These are phyloP conservation scores for Psophocarpus tetragonolobus DNA, from an alignment of 306 rosid genomes.

Conservation along the genomic window DNA sequence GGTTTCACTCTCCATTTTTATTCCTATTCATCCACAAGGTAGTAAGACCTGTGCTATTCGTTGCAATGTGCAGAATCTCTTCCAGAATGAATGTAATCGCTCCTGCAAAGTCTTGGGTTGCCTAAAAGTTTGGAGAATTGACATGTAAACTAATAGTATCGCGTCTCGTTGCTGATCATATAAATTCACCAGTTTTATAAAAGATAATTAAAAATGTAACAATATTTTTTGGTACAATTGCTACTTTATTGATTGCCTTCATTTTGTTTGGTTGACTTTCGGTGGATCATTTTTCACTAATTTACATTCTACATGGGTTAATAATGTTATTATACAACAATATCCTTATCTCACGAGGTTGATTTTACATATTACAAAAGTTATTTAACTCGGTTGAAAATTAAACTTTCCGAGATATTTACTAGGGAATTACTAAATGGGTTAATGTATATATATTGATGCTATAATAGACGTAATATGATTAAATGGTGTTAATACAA, in stretches of 20 bases:
- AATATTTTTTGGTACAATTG: neutral
- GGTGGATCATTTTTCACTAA: neutral
- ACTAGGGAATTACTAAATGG: neutral
- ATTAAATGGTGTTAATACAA: too few species aligned
- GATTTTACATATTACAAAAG: too few species aligned
- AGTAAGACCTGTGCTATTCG: conserved; percentile 12
- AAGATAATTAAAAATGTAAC: conserved; percentile 11
- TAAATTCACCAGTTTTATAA: neutral
- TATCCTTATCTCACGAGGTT: neutral
- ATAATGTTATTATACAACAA: neutral
- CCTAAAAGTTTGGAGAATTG: conserved; percentile 15
- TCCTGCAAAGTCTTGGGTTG: neutral
- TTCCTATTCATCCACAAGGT: neutral
- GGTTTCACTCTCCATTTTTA: conserved; percentile 13
- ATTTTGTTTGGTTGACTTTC: neutral
- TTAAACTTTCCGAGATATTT: neutral
- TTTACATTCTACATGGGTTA: neutral
- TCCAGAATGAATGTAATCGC: conserved; percentile 22
- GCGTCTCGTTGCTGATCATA: neutral
- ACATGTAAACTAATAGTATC: neutral
- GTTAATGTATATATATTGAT: too few species aligned
- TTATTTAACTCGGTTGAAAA: too few species aligned
- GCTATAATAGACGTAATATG: too few species aligned
- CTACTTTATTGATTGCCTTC: neutral
- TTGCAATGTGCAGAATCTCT: conserved; percentile 24